Conservation (phyloP, 2,329 filamentous ascomycete genomes). For the Orbilia blumenaviensis region DNA sequence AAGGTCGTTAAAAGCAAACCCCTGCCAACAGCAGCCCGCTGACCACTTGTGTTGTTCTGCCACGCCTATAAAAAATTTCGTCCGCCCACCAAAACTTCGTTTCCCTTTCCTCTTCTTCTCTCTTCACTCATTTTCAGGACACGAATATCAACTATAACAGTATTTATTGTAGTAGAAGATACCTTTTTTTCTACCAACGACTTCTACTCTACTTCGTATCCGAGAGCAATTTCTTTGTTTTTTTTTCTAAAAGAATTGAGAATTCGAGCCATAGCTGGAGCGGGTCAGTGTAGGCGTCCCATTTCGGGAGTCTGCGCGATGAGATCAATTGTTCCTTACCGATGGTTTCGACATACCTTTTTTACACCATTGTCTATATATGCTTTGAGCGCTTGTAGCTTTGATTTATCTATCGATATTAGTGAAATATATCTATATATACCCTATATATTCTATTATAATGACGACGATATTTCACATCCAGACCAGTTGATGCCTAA, state of each 20-base stretch:
- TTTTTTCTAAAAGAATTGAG: constrained; percentile 14
- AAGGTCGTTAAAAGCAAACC: background rate
- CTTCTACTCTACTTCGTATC: constrained; percentile 52
- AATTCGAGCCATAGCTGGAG: constrained; percentile 47
- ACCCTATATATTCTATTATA: too few species aligned
- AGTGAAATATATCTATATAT: background rate
- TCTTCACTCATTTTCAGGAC: constrained; percentile 45
- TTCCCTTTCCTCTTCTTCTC: constrained; percentile 34
- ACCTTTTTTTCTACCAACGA: constrained; percentile 9
- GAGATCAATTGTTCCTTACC: constrained; percentile 50
- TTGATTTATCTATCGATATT: background rate
- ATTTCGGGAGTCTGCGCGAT: constrained; percentile 5
- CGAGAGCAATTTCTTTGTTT: constrained; percentile 28
- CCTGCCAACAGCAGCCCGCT: background rate
- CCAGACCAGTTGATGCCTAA: too few species aligned
- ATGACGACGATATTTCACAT: too few species aligned
- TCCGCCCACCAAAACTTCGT: background rate
- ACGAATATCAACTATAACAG: constrained; percentile 34
- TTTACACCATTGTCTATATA: background rate
- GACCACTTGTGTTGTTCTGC: constrained; percentile 34
- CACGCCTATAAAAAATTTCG: constrained; percentile 30
- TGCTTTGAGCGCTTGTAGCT: too few species aligned
- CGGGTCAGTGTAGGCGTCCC: constrained; percentile 23
- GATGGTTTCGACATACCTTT: constrained; percentile 43
- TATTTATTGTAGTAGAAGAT: constrained; percentile 48